Percentiles rank a stretch among this genome's conserved stretches.
Evolutionary conservation across 495 filamentous ascomycete species (phyloP).

Genomic region (Xylaria curta): DNA sequence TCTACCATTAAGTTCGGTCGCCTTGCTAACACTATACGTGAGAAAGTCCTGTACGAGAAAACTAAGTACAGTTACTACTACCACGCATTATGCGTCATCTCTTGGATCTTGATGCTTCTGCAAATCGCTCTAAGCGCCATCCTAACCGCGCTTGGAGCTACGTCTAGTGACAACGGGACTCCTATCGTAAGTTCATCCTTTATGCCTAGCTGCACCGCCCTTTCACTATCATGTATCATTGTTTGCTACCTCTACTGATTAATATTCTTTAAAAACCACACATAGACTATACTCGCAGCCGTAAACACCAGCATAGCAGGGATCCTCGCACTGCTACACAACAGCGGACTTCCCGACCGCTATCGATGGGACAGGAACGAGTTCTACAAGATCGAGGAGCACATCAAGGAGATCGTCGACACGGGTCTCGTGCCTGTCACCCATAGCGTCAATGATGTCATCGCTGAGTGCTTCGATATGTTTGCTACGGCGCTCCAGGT

Average conservation of each 20-base stretch:
- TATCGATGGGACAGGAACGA: conserved; percentile 54
- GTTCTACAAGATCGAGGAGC: conserved; percentile 53
- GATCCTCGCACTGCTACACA: conserved; percentile 56
- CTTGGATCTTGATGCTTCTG: conserved; percentile 51
- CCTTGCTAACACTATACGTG: background rate
- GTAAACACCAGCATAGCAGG: conserved; percentile 57
- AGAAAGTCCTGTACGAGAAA: conserved; percentile 42
- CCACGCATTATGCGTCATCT: conserved; percentile 40
- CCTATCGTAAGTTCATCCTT: conserved; percentile 38
- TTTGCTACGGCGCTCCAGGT: conserved; percentile 45
- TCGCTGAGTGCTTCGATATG: conserved; percentile 48
- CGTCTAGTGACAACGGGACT: conserved; percentile 33
- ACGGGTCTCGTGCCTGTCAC: conserved; percentile 48
- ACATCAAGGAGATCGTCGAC: conserved; percentile 53
- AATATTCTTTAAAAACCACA: no score
- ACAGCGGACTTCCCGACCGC: conserved; percentile 57
- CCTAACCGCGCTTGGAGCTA: conserved; percentile 52
- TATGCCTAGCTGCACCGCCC: background rate
- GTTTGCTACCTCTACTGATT: no score
- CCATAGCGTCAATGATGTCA: conserved; percentile 47
- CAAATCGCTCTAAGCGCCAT: conserved; percentile 53
- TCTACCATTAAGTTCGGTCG: no score
- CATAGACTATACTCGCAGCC: conserved; percentile 51
- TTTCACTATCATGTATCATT: background rate
- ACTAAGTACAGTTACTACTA: conserved; percentile 48